Percentiles rank a stretch among this genome's conserved stretches.
Conservation (phyloP, 257 asterid genomes). For the Buddleja alternifolia region DNA sequence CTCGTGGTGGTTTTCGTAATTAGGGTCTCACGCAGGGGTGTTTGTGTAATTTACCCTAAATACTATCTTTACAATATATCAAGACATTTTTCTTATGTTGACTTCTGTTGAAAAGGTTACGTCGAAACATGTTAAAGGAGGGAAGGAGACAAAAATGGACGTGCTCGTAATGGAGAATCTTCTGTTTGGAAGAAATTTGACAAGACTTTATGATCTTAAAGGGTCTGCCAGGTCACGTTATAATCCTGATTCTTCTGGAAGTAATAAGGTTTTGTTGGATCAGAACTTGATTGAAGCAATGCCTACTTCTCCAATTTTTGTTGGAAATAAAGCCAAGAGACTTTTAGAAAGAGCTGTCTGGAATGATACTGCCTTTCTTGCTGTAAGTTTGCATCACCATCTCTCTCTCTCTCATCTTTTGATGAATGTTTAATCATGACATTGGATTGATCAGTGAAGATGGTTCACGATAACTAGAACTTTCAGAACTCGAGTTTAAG, state of each 20-base stretch:
- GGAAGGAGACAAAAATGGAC: constrained; percentile 93
- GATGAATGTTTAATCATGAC: neutral
- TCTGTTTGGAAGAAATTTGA: constrained; percentile 79
- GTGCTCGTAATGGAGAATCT: constrained; percentile 95
- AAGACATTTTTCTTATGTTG: constrained; percentile 26
- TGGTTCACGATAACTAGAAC: too few species aligned
- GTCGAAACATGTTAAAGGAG: constrained; percentile 81
- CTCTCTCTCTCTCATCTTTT: constrained; percentile 16
- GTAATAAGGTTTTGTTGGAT: constrained; percentile 86
- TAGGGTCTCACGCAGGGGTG: too few species aligned
- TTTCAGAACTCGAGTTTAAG: too few species aligned
- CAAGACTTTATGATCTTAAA: constrained; percentile 89
- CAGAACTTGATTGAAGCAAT: constrained; percentile 95
- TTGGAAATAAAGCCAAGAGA: constrained; percentile 89
- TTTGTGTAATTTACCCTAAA: too few species aligned
- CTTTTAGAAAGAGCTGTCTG: constrained; percentile 90
- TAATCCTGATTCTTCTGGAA: constrained; percentile 86
- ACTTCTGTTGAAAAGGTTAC: constrained; percentile 57
- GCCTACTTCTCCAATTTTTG: constrained; percentile 98
- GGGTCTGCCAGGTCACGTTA: constrained; percentile 96
- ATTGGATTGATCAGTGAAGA: neutral
- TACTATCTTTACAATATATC: too few species aligned
- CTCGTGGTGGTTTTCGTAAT: too few species aligned
- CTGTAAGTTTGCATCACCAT: constrained; percentile 56
- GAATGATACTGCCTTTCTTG: constrained; percentile 96